Base-by-base conservation (phyloP, 164 flowering plant genomes). In the Nymphaea colorata region DNA sequence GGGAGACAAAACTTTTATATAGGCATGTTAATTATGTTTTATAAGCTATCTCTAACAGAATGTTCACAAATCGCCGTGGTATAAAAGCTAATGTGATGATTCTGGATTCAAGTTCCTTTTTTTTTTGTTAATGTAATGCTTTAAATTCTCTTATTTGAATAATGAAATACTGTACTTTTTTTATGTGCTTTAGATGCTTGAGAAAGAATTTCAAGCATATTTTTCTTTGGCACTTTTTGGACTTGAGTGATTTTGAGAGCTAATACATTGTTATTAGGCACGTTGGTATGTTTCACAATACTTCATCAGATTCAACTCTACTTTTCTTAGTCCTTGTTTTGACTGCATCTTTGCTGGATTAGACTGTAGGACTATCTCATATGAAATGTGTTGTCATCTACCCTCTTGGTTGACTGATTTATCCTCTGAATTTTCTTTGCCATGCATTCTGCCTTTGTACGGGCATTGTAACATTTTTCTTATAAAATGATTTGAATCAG, bases 401-500 rank as follows among this genome's bases (percentile, higher is more conserved):
- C 36, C 36, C 36, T 25, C 36, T 25, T 25, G 36, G 36, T 25
- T 25, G 36, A 25, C 36, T 25, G 36, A 25, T 25, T 25, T 25
- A 25, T 25, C 36, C 36, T 25, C 36, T 25, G 36, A 25, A 25
- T 25, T 25, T 25, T 25, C 36, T 1, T 25, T 25, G 36, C 36
- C 36, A 25, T 25, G 36, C 36, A 25, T 25, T 25, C 36, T 47
- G 7, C 55, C 12, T 47, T 47, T 47, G 55, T 47, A 14, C 11
- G 12, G 2, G 12, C 55, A 6, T 47, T 7, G 11, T 47, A 47
- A 47, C 55, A 14, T 47, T 7, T 2, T 6, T 6, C 5, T 47
- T 47, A 47, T 47, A 14, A 25, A 47, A 47, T 47, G 55, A 47
- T 14, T 7, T 47, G 55, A 51, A 61, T 43, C 70, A 95, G 99